Conservation (phyloP, 2,329 filamentous ascomycete genomes). For the Pseudocercospora fuligena region DNA sequence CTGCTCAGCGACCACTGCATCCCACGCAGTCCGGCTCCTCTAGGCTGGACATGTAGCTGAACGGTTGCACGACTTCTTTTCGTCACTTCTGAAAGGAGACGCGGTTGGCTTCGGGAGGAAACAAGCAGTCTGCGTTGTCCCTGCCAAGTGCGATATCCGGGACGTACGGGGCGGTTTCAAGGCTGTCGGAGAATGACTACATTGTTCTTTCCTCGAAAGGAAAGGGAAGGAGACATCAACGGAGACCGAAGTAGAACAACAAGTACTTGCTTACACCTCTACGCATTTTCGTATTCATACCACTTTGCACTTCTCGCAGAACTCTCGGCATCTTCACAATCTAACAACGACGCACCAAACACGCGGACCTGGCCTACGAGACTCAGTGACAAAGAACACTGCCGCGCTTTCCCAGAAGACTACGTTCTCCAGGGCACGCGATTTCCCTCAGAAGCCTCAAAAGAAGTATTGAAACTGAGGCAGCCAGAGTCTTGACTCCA, state of each 20-base stretch:
- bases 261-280: no score
- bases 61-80: background rate
- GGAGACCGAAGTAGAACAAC: background rate
- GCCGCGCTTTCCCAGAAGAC: no score
- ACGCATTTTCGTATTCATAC: background rate
- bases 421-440: no score
- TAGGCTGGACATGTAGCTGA: background rate
- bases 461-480: background rate
- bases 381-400: background rate
- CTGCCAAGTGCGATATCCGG: constrained; percentile 5
- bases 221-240: background rate
- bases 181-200: background rate
- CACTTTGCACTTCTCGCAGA: background rate
- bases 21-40: background rate
- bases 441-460: no score
- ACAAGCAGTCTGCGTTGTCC: constrained; percentile 2
- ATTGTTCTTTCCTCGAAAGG: background rate
- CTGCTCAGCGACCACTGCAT: background rate
- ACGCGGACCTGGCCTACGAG: background rate
- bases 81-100: background rate
- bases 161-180: background rate
- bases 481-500: background rate
- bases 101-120: background rate
- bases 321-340: no score
- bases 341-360: no score